Evolutionary conservation across 495 filamentous ascomycete species (phyloP), one percentile per base, ranked within the genome.

Genomic region (Aspergillus bertholletiae): DNA sequence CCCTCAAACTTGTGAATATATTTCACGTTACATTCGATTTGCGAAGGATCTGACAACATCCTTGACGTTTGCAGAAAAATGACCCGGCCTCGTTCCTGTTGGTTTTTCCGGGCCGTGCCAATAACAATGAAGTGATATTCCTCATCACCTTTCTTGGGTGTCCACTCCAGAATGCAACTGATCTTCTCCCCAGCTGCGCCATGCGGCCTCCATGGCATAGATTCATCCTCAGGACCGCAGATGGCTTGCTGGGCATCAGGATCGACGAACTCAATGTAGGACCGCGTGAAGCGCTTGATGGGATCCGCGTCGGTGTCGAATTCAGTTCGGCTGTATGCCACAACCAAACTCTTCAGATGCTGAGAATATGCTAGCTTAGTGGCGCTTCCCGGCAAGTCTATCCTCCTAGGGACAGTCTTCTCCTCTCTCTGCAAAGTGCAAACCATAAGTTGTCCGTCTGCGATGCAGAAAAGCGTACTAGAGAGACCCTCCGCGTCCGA

Each of bases 121-220:
- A 81, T 64, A 26, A 75, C 68, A 23, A 81, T 61, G 48, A 79
- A 67, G 55, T 81, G 75, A 30, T 78, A 77, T 39, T 66, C 60
- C n/a, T 76, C 61, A 9, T 65, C 70, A 20, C 65, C 64, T 53
- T 64, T 67, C 39, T 59, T 60, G 24, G 74, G 76, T 7, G 65
- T 69, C 79, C 79, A 81, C 53, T 81, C 79, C 17, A 75, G 51
- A 11, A 80, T 75, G 48, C 75, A 79, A 26, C 72, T 74, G 46
- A 80, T 71, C 13, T 64, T 73, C 56, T 81, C 79, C 7, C 76
- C 77, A n/a, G 68, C 63, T 26, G 66, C 60, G 12, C 63, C 65
- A 34, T 62, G 60, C 18, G 70, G 70, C 55, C 68, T 64, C 70
- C 70, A 71, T 21, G 60, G 61, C 7, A 56, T 52, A 15, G 48